Evolutionary conservation across 225 moss, liverwort and hornwort genomes (phyloP).

Genomic region (Rhytidiadelphus loreus): DNA sequence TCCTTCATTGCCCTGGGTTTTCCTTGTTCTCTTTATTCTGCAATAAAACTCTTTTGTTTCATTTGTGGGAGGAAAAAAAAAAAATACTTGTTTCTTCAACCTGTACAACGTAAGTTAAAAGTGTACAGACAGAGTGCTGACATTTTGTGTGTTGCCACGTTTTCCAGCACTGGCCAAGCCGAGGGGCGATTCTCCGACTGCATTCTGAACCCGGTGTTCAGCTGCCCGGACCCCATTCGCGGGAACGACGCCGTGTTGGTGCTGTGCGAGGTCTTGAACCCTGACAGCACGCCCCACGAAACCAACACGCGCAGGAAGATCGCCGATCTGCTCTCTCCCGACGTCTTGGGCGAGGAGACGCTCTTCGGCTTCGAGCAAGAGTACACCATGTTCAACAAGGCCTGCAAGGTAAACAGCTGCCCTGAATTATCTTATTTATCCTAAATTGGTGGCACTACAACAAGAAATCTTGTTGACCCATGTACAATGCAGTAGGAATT

Average conservation of each 20-base stretch:
- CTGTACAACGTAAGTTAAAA: not conserved
- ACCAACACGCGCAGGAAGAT: slow-evolving; percentile 67
- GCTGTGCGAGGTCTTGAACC: slow-evolving; percentile 79
- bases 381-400: slow-evolving; percentile 91
- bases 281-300: slow-evolving; percentile 64
- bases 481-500: not conserved
- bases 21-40: not conserved
- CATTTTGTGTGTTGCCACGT: not conserved
- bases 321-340: slow-evolving; percentile 21
- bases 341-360: slow-evolving; percentile 58
- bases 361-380: slow-evolving; percentile 93
- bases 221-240: slow-evolving; percentile 74
- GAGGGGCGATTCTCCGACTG: slow-evolving; percentile 80
- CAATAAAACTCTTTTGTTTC: not conserved
- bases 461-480: not conserved
- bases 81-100: not conserved
- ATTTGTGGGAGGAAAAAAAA: not conserved
- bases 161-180: slow-evolving; percentile 79
- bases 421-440: not conserved
- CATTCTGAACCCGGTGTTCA: slow-evolving; percentile 80
- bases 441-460: no score
- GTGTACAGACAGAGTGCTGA: not conserved
- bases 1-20: not conserved
- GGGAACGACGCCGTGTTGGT: slow-evolving; percentile 65
- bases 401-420: slow-evolving; percentile 16